A percentile compares a stretch with the other conserved stretches of the same genome.
Evolutionary conservation across 1,139 yeast genomes (phyloP).

Genomic region (Yamadazyma membranifaciens): DNA sequence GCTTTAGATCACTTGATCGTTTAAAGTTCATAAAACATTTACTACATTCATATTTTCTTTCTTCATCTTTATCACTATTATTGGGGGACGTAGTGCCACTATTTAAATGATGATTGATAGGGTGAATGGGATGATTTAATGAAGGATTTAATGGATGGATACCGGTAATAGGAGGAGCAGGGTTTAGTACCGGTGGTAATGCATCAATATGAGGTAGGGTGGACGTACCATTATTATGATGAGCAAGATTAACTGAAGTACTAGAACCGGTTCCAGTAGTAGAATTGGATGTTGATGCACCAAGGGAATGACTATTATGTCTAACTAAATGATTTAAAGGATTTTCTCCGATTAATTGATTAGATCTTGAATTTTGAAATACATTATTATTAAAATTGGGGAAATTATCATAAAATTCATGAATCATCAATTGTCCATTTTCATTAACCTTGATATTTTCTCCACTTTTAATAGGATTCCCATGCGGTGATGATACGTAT

Average conservation of each 20-base stretch:
- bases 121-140: background rate
- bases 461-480: conserved; percentile 41
- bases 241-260: background rate
- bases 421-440: conserved; percentile 45
- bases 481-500: conserved; percentile 56
- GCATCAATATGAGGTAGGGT: background rate
- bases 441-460: conserved; percentile 37
- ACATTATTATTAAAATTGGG: conserved; percentile 46
- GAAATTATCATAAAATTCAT: conserved; percentile 40
- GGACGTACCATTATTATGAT: background rate
- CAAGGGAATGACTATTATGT: background rate
- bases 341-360: conserved; percentile 10
- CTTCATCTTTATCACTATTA: conserved; percentile 4
- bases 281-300: background rate
- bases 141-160: background rate
- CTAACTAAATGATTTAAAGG: conserved; percentile 7
- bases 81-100: background rate
- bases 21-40: conserved; percentile 58
- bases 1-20: conserved; percentile 60
- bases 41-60: conserved; percentile 41
- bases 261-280: conserved; percentile 6
- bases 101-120: background rate
- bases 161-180: background rate
- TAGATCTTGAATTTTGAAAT: conserved; percentile 20
- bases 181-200: background rate